These are phyloP conservation scores for Exserohilum rostratum DNA, from an alignment of 2,329 filamentous ascomycete genomes.

Conservation along the genomic window DNA sequence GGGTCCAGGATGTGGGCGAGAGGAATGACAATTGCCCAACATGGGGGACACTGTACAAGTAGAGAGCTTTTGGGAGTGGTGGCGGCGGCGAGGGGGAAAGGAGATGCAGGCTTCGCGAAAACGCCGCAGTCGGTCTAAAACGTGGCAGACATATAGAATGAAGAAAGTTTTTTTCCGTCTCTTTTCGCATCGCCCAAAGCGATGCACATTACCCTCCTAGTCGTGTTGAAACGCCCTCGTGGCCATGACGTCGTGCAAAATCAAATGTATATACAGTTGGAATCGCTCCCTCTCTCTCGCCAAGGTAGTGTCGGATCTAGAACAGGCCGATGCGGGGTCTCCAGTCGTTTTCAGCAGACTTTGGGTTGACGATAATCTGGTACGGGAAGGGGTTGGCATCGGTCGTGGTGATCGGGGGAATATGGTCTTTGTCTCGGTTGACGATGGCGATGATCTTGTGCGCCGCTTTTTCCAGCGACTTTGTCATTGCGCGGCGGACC, in stretches of 20 bases:
- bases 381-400: conserved; percentile 95
- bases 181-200: conserved; percentile 15
- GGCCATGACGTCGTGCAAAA: conserved; percentile 8
- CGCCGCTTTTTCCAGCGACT: conserved; percentile 82
- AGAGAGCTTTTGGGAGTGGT: conserved; percentile 19
- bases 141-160: conserved; percentile 1
- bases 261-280: conserved; percentile 34
- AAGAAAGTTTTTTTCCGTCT: conserved; percentile 26
- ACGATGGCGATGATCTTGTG: conserved; percentile 89
- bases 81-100: conserved; percentile 1
- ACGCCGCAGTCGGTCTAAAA: conserved; percentile 9
- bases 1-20: conserved; percentile 6
- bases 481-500: conserved; percentile 88
- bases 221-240: conserved; percentile 36
- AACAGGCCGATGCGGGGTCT: conserved; percentile 71
- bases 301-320: conserved; percentile 14
- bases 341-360: conserved; percentile 68
- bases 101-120: conserved; percentile 6
- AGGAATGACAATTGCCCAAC: conserved; percentile 20
- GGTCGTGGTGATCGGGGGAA: conserved; percentile 92
- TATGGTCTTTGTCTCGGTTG: conserved; percentile 91
- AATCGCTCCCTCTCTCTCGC: neutral
- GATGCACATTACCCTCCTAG: conserved; percentile 5
- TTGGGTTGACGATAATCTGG: conserved; percentile 86
- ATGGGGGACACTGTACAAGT: conserved; percentile 36